phyloP scores from a whole-genome alignment of 2,329 filamentous ascomycete species.

The Tympanopsis confertula region DNA sequence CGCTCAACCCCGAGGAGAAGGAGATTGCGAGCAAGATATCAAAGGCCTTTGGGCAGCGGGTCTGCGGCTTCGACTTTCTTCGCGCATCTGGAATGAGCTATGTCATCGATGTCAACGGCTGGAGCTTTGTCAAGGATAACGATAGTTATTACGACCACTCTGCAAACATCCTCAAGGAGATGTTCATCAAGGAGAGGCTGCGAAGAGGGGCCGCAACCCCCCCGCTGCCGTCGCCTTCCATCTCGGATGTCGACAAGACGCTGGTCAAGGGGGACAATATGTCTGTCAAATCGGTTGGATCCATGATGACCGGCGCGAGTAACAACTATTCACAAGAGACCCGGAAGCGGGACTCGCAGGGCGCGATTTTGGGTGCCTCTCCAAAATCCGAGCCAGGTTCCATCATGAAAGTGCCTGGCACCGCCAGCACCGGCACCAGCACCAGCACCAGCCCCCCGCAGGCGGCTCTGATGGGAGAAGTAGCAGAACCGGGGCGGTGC shows the following conservation, averaged over 20 bases:
- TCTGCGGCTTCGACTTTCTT: conserved; percentile 91
- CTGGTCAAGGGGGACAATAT: conserved; percentile 1
- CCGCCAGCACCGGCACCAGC: background rate
- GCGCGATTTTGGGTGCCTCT: background rate
- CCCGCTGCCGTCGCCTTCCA: conserved; percentile 35
- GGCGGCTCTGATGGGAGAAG: too few species aligned
- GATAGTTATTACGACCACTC: conserved; percentile 95
- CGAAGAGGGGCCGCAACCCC: conserved; percentile 49
- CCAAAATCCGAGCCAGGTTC: too few species aligned
- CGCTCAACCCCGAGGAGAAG: conserved; percentile 67
- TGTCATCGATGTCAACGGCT: conserved; percentile 97
- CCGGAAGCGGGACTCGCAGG: background rate
- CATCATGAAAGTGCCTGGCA: too few species aligned
- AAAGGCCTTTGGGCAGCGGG: conserved; percentile 80
- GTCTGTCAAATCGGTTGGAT: background rate
- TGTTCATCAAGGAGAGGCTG: conserved; percentile 72
- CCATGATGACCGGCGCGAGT: background rate
- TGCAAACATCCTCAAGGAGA: conserved; percentile 72
- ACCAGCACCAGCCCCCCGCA: background rate
- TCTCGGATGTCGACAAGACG: conserved; percentile 18
- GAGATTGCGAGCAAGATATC: conserved; percentile 83
- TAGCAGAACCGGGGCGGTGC: too few species aligned
- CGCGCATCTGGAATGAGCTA: conserved; percentile 82
- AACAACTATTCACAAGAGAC: background rate
- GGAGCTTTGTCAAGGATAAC: conserved; percentile 99